Percentiles rank a stretch among this genome's conserved stretches.
phyloP scores from a whole-genome alignment of 805 yeast genomes.

The Grigorovia transvaalensis region DNA sequence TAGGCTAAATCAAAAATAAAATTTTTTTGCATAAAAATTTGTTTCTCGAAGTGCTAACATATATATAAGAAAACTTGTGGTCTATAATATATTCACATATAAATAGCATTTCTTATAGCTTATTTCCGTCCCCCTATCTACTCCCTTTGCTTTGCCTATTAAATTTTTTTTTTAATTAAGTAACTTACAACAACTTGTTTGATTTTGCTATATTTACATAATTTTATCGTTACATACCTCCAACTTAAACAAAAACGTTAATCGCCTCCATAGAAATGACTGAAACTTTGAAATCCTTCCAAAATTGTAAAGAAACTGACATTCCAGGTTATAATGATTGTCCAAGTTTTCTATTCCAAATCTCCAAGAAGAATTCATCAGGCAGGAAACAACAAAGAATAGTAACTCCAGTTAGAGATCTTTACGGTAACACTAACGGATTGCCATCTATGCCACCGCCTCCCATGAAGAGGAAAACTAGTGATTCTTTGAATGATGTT shows the following conservation, averaged over 20 bases:
- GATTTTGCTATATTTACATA: neutral
- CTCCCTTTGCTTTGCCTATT: too few species aligned
- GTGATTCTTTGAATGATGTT: neutral
- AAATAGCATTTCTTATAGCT: too few species aligned
- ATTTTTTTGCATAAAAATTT: too few species aligned
- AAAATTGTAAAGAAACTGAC: slow-evolving; percentile 33
- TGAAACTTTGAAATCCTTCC: slow-evolving; percentile 23
- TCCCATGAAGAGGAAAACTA: slow-evolving; percentile 1
- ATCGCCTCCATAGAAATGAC: neutral
- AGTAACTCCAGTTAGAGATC: slow-evolving; percentile 8
- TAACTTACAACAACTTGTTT: too few species aligned
- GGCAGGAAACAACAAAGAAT: slow-evolving; percentile 3
- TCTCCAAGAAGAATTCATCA: slow-evolving; percentile 8
- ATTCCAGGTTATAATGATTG: slow-evolving; percentile 38
- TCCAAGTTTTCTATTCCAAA: slow-evolving; percentile 26
- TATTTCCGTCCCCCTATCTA: too few species aligned
- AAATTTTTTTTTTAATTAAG: too few species aligned
- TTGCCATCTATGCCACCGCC: slow-evolving; percentile 17
- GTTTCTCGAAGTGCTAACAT: too few species aligned
- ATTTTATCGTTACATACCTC: neutral
- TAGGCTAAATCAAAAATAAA: too few species aligned
- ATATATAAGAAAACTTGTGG: too few species aligned
- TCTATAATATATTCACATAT: too few species aligned
- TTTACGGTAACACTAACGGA: slow-evolving; percentile 12
- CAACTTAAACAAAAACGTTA: neutral